A percentile compares a stretch with the other conserved stretches of the same genome.
These are phyloP conservation scores for Saccharomycopsis fermentans DNA, from an alignment of 805 yeast species.

Conservation along the genomic window DNA sequence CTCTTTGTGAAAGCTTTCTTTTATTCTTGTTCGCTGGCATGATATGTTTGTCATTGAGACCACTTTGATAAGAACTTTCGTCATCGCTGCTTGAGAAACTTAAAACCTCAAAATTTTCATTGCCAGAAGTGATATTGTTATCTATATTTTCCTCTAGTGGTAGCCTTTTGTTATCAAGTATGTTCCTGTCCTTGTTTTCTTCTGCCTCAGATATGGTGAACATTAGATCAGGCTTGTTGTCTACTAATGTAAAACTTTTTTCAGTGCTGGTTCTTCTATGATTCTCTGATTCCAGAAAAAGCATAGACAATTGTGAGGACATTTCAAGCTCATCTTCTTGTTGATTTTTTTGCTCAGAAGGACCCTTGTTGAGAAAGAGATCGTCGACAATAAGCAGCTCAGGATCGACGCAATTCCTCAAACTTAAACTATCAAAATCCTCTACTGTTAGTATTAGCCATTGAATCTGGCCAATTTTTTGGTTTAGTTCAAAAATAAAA, in stretches of 20 bases:
- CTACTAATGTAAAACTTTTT: neutral
- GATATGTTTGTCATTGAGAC: neutral
- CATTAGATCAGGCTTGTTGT: conserved; percentile 3
- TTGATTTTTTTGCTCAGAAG: neutral
- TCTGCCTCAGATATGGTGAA: conserved; percentile 10
- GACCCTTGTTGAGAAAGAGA: neutral
- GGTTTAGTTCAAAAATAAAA: conserved; percentile 27
- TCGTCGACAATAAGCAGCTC: neutral
- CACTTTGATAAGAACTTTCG: neutral
- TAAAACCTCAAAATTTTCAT: neutral
- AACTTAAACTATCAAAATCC: conserved; percentile 17
- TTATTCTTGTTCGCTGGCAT: neutral
- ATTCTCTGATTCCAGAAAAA: neutral
- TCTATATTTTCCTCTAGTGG: neutral
- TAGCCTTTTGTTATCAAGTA: neutral
- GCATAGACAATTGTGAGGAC: neutral
- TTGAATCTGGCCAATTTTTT: conserved; percentile 31
- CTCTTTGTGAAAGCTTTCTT: conserved; percentile 8
- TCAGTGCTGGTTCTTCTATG: neutral
- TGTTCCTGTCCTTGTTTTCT: neutral
- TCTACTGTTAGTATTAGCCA: conserved; percentile 30
- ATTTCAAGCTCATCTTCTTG: neutral
- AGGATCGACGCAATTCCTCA: conserved; percentile 6
- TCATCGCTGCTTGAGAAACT: neutral
- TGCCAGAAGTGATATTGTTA: neutral